Conservation (phyloP, 1,284 basidiomycete genomes). For the Fistulinella cinereoalba region DNA sequence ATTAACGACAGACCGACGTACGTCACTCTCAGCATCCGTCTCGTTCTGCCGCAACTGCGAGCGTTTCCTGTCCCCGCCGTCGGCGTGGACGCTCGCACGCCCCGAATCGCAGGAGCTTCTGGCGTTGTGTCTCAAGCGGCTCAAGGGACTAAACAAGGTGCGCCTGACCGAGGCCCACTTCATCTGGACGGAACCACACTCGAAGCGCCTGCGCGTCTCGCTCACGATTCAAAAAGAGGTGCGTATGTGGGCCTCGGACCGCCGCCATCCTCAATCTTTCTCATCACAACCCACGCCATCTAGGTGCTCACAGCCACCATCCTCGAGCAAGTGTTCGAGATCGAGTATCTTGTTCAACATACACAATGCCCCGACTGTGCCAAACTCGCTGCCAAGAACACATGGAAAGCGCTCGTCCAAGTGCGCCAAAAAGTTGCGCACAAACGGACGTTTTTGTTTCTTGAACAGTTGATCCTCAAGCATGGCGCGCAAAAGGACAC, state of each 20-base stretch:
- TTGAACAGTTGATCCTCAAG: slow-evolving; percentile 97
- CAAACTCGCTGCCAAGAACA: slow-evolving; percentile 95
- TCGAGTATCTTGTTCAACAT: slow-evolving; percentile 94
- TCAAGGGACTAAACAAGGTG: slow-evolving; percentile 91
- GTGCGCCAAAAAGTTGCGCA: slow-evolving; percentile 97
- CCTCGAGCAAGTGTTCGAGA: slow-evolving; percentile 96
- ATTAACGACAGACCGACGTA: not conserved
- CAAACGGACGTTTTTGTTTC: slow-evolving; percentile 96
- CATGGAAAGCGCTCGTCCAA: slow-evolving; percentile 97
- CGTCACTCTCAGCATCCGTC: slow-evolving; percentile 64
- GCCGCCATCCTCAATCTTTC: too few species aligned
- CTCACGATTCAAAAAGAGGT: slow-evolving; percentile 99
- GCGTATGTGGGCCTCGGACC: too few species aligned
- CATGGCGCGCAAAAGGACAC: slow-evolving; percentile 97
- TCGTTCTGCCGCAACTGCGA: slow-evolving; percentile 97
- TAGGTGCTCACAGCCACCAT: slow-evolving; percentile 91
- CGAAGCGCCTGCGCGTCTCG: slow-evolving; percentile 89
- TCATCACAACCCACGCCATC: too few species aligned
- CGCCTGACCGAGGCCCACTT: slow-evolving; percentile 96
- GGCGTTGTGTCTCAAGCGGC: slow-evolving; percentile 87
- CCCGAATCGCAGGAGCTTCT: slow-evolving; percentile 94
- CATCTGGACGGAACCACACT: slow-evolving; percentile 99
- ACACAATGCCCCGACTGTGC: slow-evolving; percentile 96
- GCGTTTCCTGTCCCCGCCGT: slow-evolving; percentile 90
- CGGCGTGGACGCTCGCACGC: slow-evolving; percentile 81